A percentile compares a stretch with the other conserved stretches of the same genome.
Evolutionary conservation across 108 stramenopile genomes (phyloP).

Genomic region (Seminavis robusta): DNA sequence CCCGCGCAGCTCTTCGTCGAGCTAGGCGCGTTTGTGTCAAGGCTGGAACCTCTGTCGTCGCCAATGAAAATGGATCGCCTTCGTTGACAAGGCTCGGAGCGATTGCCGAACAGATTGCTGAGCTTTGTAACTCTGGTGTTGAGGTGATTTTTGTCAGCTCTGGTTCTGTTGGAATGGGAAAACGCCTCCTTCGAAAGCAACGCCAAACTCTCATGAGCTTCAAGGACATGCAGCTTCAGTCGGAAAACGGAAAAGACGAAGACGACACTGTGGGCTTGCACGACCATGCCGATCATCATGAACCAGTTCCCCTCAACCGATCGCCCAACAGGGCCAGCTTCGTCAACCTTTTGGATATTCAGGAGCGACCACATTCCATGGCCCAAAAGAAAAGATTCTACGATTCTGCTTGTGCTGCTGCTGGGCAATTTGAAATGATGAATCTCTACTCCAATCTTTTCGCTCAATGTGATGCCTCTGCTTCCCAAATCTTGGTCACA

Average conservation of each 20-base stretch:
- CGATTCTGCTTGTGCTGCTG: constrained; percentile 94
- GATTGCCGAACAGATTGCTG: constrained; percentile 86
- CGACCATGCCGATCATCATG: not conserved
- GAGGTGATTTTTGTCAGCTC: constrained; percentile 80
- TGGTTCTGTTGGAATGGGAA: constrained; percentile 88
- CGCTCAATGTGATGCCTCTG: constrained; percentile 74
- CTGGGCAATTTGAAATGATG: constrained; percentile 98
- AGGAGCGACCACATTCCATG: constrained; percentile 47
- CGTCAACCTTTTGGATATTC: constrained; percentile 32
- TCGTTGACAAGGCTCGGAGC: constrained; percentile 87
- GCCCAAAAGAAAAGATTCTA: constrained; percentile 81
- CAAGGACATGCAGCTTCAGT: constrained; percentile 33
- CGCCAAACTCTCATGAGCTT: constrained; percentile 61
- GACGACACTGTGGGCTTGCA: not conserved
- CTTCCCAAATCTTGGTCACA: constrained; percentile 91
- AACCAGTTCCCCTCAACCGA: not conserved
- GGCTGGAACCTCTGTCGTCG: constrained; percentile 88
- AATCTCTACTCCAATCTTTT: constrained; percentile 90
- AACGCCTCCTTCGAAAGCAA: constrained; percentile 70
- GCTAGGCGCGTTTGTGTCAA: constrained; percentile 81
- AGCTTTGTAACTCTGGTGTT: constrained; percentile 65
- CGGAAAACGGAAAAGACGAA: not conserved
- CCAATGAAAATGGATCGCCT: constrained; percentile 84
- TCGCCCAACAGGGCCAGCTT: constrained; percentile 32
- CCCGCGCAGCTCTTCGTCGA: constrained; percentile 53